phyloP scores from a whole-genome alignment of 257 asterid species.

The Ilex asprella region DNA sequence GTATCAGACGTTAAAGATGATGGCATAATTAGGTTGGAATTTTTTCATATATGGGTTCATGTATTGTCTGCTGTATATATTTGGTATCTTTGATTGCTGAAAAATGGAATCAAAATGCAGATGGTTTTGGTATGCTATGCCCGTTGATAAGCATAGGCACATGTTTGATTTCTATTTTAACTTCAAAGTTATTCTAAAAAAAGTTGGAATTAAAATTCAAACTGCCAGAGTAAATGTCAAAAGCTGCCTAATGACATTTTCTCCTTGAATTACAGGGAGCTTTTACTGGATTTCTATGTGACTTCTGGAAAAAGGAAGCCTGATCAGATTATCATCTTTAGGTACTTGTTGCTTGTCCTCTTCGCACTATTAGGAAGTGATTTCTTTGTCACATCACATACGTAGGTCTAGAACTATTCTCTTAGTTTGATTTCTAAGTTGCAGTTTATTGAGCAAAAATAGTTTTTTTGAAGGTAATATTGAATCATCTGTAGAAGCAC shows the following conservation, averaged over 20 bases:
- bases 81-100: neutral
- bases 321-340: slow-evolving; percentile 72
- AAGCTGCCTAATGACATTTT: neutral
- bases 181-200: neutral
- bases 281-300: slow-evolving; percentile 56
- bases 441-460: no score
- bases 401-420: no score
- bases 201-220: no score
- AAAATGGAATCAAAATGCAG: no score
- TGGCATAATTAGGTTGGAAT: slow-evolving; percentile 66
- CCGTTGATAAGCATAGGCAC: no score
- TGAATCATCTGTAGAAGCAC: no score
- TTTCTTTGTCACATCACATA: neutral
- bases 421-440: no score
- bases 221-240: no score
- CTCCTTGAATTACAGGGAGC: slow-evolving; percentile 45
- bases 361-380: neutral
- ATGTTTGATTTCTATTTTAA: neutral
- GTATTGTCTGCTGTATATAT: neutral
- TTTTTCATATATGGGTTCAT: neutral
- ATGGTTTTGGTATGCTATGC: no score
- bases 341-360: slow-evolving; percentile 28
- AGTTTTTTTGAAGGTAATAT: no score
- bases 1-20: slow-evolving; percentile 74
- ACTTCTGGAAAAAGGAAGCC: slow-evolving; percentile 84